Evolutionary conservation across 176 grass and related monocot genomes (phyloP).

Genomic region (maize (Zea mays)): DNA sequence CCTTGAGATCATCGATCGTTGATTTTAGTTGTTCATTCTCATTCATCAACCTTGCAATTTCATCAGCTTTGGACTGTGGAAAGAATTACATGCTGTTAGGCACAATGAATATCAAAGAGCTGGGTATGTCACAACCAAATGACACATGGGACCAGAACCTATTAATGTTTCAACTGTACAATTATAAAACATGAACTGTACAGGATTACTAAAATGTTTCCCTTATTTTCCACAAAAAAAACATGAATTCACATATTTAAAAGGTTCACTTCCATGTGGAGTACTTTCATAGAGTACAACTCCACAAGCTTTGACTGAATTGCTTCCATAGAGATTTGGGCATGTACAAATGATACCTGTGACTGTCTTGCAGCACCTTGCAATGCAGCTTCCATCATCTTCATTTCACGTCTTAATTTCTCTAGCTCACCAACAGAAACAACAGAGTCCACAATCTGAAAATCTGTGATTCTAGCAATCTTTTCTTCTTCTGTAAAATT

Average conservation of each 20-base stretch:
- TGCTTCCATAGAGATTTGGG: constrained; percentile 11
- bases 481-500: constrained; percentile 50
- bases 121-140: constrained; percentile 5
- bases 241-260: constrained; percentile 28
- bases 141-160: not conserved
- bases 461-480: constrained; percentile 41
- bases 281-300: constrained; percentile 20
- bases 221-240: constrained; percentile 25
- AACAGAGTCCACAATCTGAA: constrained; percentile 38
- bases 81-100: constrained; percentile 28
- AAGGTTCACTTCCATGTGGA: constrained; percentile 17
- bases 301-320: constrained; percentile 17
- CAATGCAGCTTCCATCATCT: constrained; percentile 99
- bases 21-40: constrained; percentile 87
- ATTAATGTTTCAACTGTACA: not conserved
- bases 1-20: constrained; percentile 90
- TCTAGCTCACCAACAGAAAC: constrained; percentile 59
- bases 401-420: constrained; percentile 85
- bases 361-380: constrained; percentile 99
- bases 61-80: constrained; percentile 94
- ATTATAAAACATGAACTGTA: not conserved
- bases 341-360: constrained; percentile 62
- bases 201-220: not conserved
- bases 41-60: constrained; percentile 91
- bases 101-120: constrained; percentile 5